Percentiles rank a stretch among this genome's conserved stretches.
Evolutionary conservation across 2,329 filamentous ascomycete species (phyloP).

Genomic region (Fusarium sp.): DNA sequence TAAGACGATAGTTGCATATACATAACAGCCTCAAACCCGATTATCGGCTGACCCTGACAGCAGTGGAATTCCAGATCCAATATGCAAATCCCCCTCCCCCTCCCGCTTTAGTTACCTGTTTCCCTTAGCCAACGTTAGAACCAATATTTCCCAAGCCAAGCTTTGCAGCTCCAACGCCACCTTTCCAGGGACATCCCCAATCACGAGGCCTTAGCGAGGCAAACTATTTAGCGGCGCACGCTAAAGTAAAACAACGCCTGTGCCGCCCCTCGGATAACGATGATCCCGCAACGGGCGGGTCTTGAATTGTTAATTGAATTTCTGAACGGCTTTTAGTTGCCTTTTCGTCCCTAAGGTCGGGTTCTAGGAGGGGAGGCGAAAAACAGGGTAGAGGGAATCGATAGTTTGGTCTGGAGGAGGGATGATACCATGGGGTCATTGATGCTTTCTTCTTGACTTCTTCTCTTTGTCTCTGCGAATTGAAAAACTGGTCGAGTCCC

Average conservation of each 20-base stretch:
- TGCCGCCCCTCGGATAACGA: conserved; percentile 26
- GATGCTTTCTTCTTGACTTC: background rate
- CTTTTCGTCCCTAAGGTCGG: background rate
- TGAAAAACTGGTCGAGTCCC: conserved; percentile 12
- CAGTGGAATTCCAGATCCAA: conserved; percentile 22
- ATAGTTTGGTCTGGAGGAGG: conserved; percentile 19
- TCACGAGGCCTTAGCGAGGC: conserved; percentile 23
- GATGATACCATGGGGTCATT: background rate
- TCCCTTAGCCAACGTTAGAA: background rate
- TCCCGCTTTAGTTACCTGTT: conserved; percentile 2
- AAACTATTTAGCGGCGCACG: conserved; percentile 39
- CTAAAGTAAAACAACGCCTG: conserved; percentile 20
- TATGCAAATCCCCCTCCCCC: conserved; percentile 1
- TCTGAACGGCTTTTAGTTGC: conserved; percentile 7
- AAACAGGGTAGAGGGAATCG: conserved; percentile 19
- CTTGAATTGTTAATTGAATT: conserved; percentile 33
- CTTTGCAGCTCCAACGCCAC: conserved; percentile 38
- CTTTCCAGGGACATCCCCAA: conserved; percentile 32
- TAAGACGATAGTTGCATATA: background rate
- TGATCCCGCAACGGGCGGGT: conserved; percentile 23
- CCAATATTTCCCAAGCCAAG: conserved; percentile 28
- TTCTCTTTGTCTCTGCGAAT: background rate
- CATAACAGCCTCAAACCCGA: background rate
- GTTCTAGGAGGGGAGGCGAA: conserved; percentile 17
- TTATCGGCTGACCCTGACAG: conserved; percentile 7